These are phyloP conservation scores for Fusarium sp. DNA, from an alignment of 2,329 filamentous ascomycete species.

Conservation along the genomic window DNA sequence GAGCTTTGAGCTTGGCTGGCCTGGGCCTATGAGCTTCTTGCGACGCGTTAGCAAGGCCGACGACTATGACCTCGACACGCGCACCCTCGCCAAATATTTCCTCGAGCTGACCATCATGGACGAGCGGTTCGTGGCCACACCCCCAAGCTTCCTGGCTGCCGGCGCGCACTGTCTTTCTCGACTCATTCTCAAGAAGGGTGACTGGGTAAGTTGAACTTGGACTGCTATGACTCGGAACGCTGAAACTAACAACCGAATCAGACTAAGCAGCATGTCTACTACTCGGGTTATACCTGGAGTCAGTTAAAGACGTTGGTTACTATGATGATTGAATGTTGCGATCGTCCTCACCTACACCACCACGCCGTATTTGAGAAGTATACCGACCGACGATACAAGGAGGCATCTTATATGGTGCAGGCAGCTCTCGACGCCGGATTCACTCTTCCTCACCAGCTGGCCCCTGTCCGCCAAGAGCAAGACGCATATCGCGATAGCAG, in stretches of 20 bases:
- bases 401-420: constrained; percentile 83
- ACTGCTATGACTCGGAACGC: not conserved
- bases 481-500: constrained; percentile 36
- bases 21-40: constrained; percentile 99
- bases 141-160: constrained; percentile 89
- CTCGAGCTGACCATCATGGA: constrained; percentile 98
- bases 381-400: constrained; percentile 85
- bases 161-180: constrained; percentile 93
- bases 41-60: constrained; percentile 98
- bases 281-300: constrained; percentile 89
- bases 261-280: constrained; percentile 87
- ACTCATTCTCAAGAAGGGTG: constrained; percentile 87
- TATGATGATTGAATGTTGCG: constrained; percentile 88
- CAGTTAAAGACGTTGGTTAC: constrained; percentile 83
- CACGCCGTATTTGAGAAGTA: constrained; percentile 92
- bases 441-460: constrained; percentile 56
- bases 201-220: constrained; percentile 76
- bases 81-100: constrained; percentile 97
- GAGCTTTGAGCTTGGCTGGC: constrained; percentile 94
- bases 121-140: constrained; percentile 91
- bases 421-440: constrained; percentile 74
- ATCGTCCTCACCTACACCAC: constrained; percentile 83
- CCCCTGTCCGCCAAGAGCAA: constrained; percentile 53
- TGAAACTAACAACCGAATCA: constrained; percentile 57
- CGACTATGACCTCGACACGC: constrained; percentile 94